A percentile compares a stretch with the other conserved stretches of the same genome.
phyloP scores from a whole-genome alignment of 768 basidiomycete species.

The Phylloporus sp. region DNA sequence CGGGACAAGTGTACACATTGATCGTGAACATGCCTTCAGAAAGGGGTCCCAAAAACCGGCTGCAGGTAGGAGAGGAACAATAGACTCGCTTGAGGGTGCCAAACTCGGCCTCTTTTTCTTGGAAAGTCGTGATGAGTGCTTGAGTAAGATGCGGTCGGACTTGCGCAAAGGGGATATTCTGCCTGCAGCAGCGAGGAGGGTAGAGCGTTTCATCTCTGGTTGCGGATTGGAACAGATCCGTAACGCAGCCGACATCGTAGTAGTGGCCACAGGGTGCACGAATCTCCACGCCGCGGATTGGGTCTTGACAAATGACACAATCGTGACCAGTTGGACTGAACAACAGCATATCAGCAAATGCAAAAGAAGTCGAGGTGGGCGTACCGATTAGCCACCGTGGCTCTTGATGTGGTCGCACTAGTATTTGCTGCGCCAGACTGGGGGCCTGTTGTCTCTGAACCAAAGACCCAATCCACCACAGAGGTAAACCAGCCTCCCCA shows the following conservation, averaged over 20 bases:
- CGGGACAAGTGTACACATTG: constrained; percentile 19
- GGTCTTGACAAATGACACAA: constrained; percentile 36
- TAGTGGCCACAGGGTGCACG: constrained; percentile 34
- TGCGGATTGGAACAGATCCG: constrained; percentile 33
- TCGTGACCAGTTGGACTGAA: constrained; percentile 18
- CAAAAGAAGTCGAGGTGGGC: neutral
- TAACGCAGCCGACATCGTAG: constrained; percentile 34
- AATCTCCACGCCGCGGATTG: constrained; percentile 24
- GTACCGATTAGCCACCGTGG: neutral
- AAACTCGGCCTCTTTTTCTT: constrained; percentile 29
- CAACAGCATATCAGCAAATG: neutral
- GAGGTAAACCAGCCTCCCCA: constrained; percentile 24
- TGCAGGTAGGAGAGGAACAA: constrained; percentile 33
- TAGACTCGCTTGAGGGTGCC: constrained; percentile 36
- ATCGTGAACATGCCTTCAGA: constrained; percentile 21
- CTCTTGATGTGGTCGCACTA: neutral
- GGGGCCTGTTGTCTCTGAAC: neutral
- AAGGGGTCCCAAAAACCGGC: constrained; percentile 35
- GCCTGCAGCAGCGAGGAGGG: constrained; percentile 39
- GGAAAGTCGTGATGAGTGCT: constrained; percentile 19
- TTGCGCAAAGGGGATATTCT: constrained; percentile 25
- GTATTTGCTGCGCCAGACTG: neutral
- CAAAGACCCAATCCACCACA: constrained; percentile 3
- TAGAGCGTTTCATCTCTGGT: constrained; percentile 38
- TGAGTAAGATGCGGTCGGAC: constrained; percentile 25